Base-by-base conservation (phyloP, 2,329 filamentous ascomycete genomes). In the Biscogniauxia sp. region DNA sequence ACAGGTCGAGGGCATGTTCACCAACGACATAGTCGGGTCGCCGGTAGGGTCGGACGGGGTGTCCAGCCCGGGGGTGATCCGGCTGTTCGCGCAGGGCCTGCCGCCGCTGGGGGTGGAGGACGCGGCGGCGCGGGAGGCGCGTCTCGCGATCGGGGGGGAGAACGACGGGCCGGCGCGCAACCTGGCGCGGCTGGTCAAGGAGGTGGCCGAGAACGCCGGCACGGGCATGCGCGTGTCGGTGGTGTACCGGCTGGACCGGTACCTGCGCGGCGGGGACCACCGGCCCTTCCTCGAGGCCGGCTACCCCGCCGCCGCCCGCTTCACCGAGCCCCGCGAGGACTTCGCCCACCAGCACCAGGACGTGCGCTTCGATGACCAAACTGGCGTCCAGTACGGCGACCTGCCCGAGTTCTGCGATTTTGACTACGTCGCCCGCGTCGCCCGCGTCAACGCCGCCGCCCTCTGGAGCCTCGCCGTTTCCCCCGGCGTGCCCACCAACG, bases 331-430 rank as follows among this genome's bases (percentile, higher is more conserved):
- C 0, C 78, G 81, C 57, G 84, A 87, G 72, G 76, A 86, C 68
- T 86, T 80, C 68, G 75, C 72, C 3, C 84, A 86, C 67, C 83
- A 86, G 71, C 83, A 86, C 65, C 84, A 86, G 71, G 77, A 86
- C 61, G 65, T 81, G 0, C 76, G 82, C 1, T 75, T 81, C 13
- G 66, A 64, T 6, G 74, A 78, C 54, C 3, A 3, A 2, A 32
- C 28, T 7, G 77, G 81, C 54, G 79, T 76, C 23, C 79, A 82
- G 59, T 86, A 83, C 64, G 84, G 84, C 25, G 84, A 87, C 58
- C 66, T 85, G 4, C 71, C 79, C 7, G 79, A 85, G 59, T 86
- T 84, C 64, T 80, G 83, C n/a, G 84, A 87, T 68, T 85, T 79
- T 60, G 79, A 82, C 3, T 86, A 77, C 68, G 79, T 80, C 1